These are phyloP conservation scores for Aschersonia sp. DNA, from an alignment of 2,329 filamentous ascomycete species.

Conservation along the genomic window DNA sequence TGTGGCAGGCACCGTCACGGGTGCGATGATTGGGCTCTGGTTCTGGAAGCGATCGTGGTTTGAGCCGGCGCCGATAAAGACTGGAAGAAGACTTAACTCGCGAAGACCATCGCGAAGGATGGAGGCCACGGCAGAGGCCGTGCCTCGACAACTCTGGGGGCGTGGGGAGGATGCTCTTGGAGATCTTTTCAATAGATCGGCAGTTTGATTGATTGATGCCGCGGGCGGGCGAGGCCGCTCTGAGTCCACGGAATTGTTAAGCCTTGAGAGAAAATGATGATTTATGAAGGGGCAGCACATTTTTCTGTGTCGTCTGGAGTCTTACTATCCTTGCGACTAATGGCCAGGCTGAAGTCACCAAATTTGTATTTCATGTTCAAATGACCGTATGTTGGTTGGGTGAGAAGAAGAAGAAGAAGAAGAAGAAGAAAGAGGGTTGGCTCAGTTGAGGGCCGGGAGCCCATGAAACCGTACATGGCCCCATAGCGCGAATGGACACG, in stretches of 20 bases:
- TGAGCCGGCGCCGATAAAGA: not conserved
- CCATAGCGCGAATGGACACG: too few relatives aligned
- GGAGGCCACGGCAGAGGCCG: too few relatives aligned
- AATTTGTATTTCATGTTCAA: too few relatives aligned
- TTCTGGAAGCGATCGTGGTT: not conserved
- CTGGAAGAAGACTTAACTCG: not conserved
- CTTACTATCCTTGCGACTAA: too few relatives aligned
- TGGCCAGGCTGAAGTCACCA: too few relatives aligned
- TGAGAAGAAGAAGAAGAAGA: not conserved
- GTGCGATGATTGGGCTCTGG: not conserved
- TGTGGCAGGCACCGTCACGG: constrained; percentile 15
- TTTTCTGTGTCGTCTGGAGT: too few relatives aligned
- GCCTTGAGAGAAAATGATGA: too few relatives aligned
- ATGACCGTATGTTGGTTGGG: too few relatives aligned
- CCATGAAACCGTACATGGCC: too few relatives aligned
- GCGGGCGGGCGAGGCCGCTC: not conserved
- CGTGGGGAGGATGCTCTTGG: not conserved
- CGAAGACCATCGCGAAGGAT: not conserved
- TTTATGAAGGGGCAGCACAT: too few relatives aligned
- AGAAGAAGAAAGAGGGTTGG: not conserved
- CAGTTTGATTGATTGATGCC: not conserved
- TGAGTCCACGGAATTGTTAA: too few relatives aligned
- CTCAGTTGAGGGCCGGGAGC: not conserved
- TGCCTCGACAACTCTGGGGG: too few relatives aligned
- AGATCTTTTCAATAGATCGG: not conserved